These are phyloP conservation scores for Flaveria brownii DNA, from an alignment of 129 eudicot genomes.

Conservation along the genomic window DNA sequence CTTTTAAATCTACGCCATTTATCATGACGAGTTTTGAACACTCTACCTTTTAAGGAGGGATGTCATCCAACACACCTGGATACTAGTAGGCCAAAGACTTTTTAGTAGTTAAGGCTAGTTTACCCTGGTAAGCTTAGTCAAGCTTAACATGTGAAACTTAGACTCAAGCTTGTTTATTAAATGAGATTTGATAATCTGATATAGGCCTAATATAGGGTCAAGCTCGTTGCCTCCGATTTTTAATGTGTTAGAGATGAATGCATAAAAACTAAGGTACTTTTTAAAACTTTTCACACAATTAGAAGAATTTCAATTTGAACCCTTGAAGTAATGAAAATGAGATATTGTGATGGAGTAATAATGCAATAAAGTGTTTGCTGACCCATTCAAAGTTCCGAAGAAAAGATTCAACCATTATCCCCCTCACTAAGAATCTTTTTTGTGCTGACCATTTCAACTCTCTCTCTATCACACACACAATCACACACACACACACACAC, in stretches of 20 bases:
- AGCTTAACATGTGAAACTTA: no score
- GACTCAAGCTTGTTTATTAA: no score
- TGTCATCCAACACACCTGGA: no score
- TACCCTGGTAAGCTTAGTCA: no score
- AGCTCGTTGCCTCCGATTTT: not conserved
- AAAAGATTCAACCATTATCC: conserved; percentile 24
- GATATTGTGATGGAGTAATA: conserved; percentile 19
- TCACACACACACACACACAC: not conserved
- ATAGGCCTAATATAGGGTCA: no score
- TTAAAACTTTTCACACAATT: not conserved
- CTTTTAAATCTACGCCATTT: no score
- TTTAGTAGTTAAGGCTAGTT: no score
- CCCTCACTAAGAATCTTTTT: conserved; percentile 22
- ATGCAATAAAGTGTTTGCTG: conserved; percentile 41
- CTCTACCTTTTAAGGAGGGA: no score
- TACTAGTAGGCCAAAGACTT: no score
- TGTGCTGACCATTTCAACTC: conserved; percentile 39
- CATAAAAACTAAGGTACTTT: not conserved
- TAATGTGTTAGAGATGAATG: not conserved
- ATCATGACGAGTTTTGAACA: no score
- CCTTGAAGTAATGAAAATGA: not conserved
- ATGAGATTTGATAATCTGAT: no score
- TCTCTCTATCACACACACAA: not conserved
- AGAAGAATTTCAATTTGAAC: conserved; percentile 1
- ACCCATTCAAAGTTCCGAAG: conserved; percentile 53